phyloP scores from a whole-genome alignment of 2,329 filamentous ascomycete genomes.

The Cladosporium halotolerans region DNA sequence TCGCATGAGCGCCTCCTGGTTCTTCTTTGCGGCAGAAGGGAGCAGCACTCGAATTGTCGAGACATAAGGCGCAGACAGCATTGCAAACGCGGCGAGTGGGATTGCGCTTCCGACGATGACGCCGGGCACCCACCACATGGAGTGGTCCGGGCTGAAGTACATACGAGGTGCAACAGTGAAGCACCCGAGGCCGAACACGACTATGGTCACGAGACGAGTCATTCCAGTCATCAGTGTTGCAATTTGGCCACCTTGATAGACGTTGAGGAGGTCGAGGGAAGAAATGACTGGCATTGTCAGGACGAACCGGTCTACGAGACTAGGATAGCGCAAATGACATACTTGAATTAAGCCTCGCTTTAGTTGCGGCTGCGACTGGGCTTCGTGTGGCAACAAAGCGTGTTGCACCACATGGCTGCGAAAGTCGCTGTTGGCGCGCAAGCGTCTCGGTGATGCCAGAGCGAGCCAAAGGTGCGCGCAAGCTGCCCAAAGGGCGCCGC shows the following conservation, averaged over 20 bases:
- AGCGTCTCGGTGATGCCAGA: neutral
- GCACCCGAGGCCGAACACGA: conserved; percentile 61
- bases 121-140: conserved; percentile 37
- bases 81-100: conserved; percentile 59
- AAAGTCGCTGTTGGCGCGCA: neutral
- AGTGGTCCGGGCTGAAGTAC: conserved; percentile 35
- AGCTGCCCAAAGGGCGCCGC: conserved; percentile 1
- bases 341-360: conserved; percentile 5
- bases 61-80: conserved; percentile 64
- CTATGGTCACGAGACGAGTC: conserved; percentile 64
- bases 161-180: conserved; percentile 58
- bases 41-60: conserved; percentile 64
- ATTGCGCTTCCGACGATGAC: conserved; percentile 52
- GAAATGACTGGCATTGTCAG: conserved; percentile 47
- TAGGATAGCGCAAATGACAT: neutral
- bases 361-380: conserved; percentile 1
- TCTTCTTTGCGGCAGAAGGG: conserved; percentile 55
- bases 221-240: conserved; percentile 63
- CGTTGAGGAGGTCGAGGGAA: conserved; percentile 45
- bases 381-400: conserved; percentile 1
- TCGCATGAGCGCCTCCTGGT: conserved; percentile 49
- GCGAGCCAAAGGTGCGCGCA: neutral
- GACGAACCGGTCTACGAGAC: neutral
- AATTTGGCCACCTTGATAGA: conserved; percentile 69
- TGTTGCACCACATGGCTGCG: neutral